Conservation (phyloP, 2,329 filamentous ascomycete species). For the Capronia coronata region DNA sequence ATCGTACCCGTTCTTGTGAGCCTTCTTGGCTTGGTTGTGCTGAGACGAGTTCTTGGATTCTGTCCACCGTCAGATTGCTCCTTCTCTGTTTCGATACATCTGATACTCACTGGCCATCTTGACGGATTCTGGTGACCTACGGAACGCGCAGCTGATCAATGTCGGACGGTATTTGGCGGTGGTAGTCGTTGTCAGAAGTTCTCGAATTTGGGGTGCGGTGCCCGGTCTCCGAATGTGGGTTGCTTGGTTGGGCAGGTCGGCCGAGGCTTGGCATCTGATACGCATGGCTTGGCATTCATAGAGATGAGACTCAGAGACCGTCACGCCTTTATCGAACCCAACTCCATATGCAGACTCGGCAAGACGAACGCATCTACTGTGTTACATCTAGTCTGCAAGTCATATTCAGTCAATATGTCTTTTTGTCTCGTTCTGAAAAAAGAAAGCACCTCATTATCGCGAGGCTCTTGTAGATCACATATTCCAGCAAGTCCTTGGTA, state of each 20-base stretch:
- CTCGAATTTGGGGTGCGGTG: slow-evolving; percentile 3
- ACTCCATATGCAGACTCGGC: no score
- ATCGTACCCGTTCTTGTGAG: slow-evolving; percentile 95
- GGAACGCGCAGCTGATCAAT: slow-evolving; percentile 6
- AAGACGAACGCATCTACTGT: no score
- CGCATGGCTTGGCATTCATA: not conserved
- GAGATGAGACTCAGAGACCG: no score
- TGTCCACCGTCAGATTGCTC: slow-evolving; percentile 37
- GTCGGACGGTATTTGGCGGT: slow-evolving; percentile 1
- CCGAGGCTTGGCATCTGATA: slow-evolving; percentile 9
- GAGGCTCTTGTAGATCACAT: slow-evolving; percentile 3
- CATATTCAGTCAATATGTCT: not conserved
- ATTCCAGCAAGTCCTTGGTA: slow-evolving; percentile 17
- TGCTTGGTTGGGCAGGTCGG: slow-evolving; percentile 5
- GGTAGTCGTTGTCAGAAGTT: slow-evolving; percentile 9
- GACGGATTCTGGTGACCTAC: slow-evolving; percentile 16
- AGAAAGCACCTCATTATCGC: not conserved
- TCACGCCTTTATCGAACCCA: no score
- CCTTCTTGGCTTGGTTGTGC: slow-evolving; percentile 98
- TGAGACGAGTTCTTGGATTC: slow-evolving; percentile 99
- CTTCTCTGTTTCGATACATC: not conserved
- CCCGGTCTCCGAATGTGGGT: slow-evolving; percentile 11
- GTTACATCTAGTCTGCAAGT: not conserved
- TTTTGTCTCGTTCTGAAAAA: slow-evolving; percentile 3
- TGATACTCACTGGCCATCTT: slow-evolving; percentile 29